These are phyloP conservation scores for Ganoderma boninense DNA, from an alignment of 1,284 basidiomycete species.

Conservation along the genomic window DNA sequence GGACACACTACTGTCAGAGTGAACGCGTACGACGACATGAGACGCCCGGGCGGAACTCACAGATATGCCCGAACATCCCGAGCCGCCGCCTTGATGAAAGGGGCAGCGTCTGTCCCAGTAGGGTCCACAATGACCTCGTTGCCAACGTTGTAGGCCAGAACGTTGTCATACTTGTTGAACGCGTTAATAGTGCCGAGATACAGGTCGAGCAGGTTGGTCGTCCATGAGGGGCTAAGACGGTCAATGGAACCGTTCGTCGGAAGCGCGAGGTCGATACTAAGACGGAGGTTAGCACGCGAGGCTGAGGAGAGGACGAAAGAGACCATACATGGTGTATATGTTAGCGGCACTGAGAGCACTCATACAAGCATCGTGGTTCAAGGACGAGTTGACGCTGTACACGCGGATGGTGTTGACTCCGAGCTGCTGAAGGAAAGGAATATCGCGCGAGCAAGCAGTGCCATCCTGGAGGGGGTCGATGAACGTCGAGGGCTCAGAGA, in stretches of 20 bases:
- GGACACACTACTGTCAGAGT: constrained; percentile 4
- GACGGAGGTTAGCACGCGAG: constrained; percentile 21
- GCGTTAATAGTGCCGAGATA: constrained; percentile 83
- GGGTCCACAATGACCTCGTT: constrained; percentile 83
- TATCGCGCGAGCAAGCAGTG: constrained; percentile 78
- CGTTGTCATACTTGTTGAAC: constrained; percentile 86
- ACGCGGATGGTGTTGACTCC: constrained; percentile 83
- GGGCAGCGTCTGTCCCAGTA: constrained; percentile 70
- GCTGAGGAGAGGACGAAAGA: constrained; percentile 12
- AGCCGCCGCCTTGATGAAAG: constrained; percentile 92
- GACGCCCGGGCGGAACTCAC: constrained; percentile 42
- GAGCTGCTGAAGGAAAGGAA: constrained; percentile 77
- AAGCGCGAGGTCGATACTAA: constrained; percentile 85
- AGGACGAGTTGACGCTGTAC: constrained; percentile 84
- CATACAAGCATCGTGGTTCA: constrained; percentile 92
- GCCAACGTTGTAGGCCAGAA: constrained; percentile 86
- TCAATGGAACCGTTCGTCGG: constrained; percentile 91
- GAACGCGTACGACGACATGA: background rate
- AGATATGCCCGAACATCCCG: constrained; percentile 89
- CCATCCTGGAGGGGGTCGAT: constrained; percentile 79
- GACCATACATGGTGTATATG: constrained; percentile 86
- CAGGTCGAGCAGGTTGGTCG: constrained; percentile 81
- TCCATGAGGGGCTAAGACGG: constrained; percentile 80
- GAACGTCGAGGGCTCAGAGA: constrained; percentile 82
- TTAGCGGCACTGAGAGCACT: constrained; percentile 75